phyloP scores from a whole-genome alignment of 1,284 basidiomycete genomes.

The Chondrostereum purpureum region DNA sequence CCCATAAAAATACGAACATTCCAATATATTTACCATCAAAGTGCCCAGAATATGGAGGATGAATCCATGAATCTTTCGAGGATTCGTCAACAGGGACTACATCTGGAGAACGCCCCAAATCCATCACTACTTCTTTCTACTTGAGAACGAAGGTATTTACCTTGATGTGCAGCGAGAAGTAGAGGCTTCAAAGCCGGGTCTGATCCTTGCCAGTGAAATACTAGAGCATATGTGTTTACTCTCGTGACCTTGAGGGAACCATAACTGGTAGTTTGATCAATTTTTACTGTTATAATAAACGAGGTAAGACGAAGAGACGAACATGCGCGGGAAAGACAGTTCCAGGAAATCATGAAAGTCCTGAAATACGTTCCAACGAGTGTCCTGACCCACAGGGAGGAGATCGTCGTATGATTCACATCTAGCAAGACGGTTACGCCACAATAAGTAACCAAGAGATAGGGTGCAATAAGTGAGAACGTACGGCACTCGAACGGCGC shows the following conservation, averaged over 20 bases:
- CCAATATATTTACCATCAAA: conserved; percentile 32
- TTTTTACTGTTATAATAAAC: no score
- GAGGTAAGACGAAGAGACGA: background rate
- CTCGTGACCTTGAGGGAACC: conserved; percentile 31
- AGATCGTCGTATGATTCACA: conserved; percentile 17
- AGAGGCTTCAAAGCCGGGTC: conserved; percentile 46
- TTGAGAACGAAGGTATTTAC: conserved; percentile 18
- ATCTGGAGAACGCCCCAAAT: conserved; percentile 23
- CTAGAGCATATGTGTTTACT: conserved; percentile 44
- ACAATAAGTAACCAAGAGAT: background rate
- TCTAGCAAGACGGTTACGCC: background rate
- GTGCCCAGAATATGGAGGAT: conserved; percentile 42
- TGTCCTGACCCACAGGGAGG: conserved; percentile 19
- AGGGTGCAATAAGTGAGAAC: background rate
- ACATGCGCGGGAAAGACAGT: conserved; percentile 17
- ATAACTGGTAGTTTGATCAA: conserved; percentile 23
- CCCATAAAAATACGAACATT: background rate
- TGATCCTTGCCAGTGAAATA: conserved; percentile 51
- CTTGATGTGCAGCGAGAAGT: conserved; percentile 53
- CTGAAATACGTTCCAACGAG: conserved; percentile 21
- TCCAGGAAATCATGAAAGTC: conserved; percentile 20
- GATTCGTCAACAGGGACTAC: conserved; percentile 45
- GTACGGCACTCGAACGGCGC: background rate
- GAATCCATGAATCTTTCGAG: conserved; percentile 37
- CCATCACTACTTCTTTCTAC: background rate